Conservation (phyloP, 1,284 basidiomycete genomes). For the Entoloma clypeatum region DNA sequence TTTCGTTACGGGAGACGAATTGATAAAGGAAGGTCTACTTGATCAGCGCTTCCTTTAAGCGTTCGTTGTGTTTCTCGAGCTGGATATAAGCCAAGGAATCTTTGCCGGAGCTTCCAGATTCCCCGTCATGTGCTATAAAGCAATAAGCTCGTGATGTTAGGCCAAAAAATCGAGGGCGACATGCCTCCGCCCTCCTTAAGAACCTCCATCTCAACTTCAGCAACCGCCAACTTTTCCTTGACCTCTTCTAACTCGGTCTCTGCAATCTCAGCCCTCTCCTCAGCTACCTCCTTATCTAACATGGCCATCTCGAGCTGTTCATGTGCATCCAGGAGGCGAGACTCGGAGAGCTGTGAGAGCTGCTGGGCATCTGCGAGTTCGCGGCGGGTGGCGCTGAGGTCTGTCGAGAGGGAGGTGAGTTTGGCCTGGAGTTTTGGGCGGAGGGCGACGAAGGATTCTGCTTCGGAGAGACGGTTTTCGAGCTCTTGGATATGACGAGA, state of each 20-base stretch:
- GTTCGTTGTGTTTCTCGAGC: slow-evolving; percentile 94
- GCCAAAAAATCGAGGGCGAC: slow-evolving; percentile 10
- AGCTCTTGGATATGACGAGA: slow-evolving; percentile 78
- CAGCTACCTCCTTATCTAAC: slow-evolving; percentile 96
- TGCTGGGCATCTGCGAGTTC: slow-evolving; percentile 68
- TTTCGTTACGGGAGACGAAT: background rate
- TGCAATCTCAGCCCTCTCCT: slow-evolving; percentile 84
- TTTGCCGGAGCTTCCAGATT: slow-evolving; percentile 42
- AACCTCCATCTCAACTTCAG: slow-evolving; percentile 83
- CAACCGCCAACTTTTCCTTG: slow-evolving; percentile 74
- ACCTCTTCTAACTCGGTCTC: slow-evolving; percentile 75
- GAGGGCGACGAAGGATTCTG: slow-evolving; percentile 80
- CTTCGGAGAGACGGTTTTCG: slow-evolving; percentile 81
- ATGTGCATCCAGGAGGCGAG: slow-evolving; percentile 54
- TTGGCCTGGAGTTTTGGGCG: slow-evolving; percentile 89
- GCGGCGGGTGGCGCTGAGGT: slow-evolving; percentile 65
- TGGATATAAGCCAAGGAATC: slow-evolving; percentile 82
- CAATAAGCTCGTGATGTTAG: background rate
- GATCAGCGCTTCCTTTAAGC: slow-evolving; percentile 91
- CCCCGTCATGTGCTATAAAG: slow-evolving; percentile 19
- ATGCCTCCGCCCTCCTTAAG: slow-evolving; percentile 51
- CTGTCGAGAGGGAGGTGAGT: slow-evolving; percentile 75
- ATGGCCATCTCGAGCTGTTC: slow-evolving; percentile 95
- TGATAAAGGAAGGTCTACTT: slow-evolving; percentile 54
- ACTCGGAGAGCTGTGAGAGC: slow-evolving; percentile 40